Conservation (phyloP, 2,329 filamentous ascomycete species). For the Xylaria sp. region DNA sequence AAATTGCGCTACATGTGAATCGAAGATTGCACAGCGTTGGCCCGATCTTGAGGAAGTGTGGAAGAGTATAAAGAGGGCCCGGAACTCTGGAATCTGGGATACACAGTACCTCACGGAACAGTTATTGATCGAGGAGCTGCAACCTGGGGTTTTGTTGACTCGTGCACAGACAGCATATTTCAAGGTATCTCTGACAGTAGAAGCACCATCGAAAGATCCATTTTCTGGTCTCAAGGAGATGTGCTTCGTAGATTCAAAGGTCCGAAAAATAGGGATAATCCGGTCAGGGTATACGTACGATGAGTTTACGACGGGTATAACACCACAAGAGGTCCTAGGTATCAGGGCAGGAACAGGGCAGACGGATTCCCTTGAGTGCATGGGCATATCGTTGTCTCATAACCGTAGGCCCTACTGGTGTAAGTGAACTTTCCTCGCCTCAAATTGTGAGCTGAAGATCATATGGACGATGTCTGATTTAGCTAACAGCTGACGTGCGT, state of each 20-base stretch:
- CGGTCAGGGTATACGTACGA: no score
- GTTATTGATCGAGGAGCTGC: neutral
- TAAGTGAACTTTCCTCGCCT: no score
- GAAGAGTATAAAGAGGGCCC: conserved; percentile 1
- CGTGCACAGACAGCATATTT: conserved; percentile 15
- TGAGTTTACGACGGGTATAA: no score
- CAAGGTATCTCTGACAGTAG: neutral
- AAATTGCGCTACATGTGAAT: neutral
- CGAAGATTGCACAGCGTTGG: conserved; percentile 12
- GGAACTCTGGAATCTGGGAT: neutral
- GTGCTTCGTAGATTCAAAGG: neutral
- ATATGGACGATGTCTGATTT: no score
- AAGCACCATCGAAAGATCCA: no score
- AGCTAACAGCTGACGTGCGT: no score
- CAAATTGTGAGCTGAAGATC: no score
- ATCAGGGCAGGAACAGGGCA: neutral
- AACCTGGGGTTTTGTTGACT: conserved; percentile 19
- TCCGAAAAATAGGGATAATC: conserved; percentile 5
- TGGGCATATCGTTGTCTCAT: conserved; percentile 3
- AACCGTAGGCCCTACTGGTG: no score
- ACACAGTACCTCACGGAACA: conserved; percentile 11
- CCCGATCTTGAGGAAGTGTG: conserved; percentile 11
- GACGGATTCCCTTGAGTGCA: neutral
- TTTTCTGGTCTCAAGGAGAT: neutral
- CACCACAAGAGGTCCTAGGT: neutral